phyloP scores from a whole-genome alignment of 2,329 filamentous ascomycete genomes.

The Elsinoe batatas region DNA sequence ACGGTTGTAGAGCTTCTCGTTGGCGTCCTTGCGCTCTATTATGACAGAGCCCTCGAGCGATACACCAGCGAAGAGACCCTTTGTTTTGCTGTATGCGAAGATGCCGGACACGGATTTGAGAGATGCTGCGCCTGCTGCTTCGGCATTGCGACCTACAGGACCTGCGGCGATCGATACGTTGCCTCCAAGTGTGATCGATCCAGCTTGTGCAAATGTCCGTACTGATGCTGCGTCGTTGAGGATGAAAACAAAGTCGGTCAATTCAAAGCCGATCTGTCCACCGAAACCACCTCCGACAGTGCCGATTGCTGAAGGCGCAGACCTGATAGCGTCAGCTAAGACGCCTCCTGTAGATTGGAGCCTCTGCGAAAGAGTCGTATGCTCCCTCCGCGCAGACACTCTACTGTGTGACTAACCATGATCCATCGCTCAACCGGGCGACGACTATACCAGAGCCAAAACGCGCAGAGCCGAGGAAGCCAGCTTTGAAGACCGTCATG shows the following conservation, averaged over 20 bases:
- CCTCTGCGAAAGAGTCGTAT: too few species aligned
- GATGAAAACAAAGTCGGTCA: slow-evolving; percentile 96
- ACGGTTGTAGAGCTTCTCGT: slow-evolving; percentile 87
- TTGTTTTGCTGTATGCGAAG: slow-evolving; percentile 97
- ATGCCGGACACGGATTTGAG: slow-evolving; percentile 81
- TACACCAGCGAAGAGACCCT: slow-evolving; percentile 91
- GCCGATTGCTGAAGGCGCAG: slow-evolving; percentile 69
- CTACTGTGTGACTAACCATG: slow-evolving; percentile 41
- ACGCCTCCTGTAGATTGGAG: too few species aligned
- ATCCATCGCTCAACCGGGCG: slow-evolving; percentile 64
- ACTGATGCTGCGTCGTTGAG: slow-evolving; percentile 86
- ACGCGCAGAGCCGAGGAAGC: slow-evolving; percentile 72
- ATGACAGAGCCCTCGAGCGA: slow-evolving; percentile 87
- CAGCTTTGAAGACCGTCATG: slow-evolving; percentile 77
- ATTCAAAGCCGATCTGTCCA: slow-evolving; percentile 76
- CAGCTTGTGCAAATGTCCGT: slow-evolving; percentile 85
- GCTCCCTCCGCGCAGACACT: too few species aligned
- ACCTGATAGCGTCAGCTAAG: slow-evolving; percentile 27
- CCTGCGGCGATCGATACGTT: slow-evolving; percentile 95
- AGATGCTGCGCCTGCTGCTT: slow-evolving; percentile 88
- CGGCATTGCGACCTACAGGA: slow-evolving; percentile 86
- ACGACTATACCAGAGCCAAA: slow-evolving; percentile 78
- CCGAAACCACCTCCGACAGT: slow-evolving; percentile 75
- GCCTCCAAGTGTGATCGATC: slow-evolving; percentile 83
- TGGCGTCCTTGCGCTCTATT: slow-evolving; percentile 90